Percentiles rank a stretch among this genome's conserved stretches.
Conservation (phyloP, 306 rosid species). For the Vigna angularis region DNA sequence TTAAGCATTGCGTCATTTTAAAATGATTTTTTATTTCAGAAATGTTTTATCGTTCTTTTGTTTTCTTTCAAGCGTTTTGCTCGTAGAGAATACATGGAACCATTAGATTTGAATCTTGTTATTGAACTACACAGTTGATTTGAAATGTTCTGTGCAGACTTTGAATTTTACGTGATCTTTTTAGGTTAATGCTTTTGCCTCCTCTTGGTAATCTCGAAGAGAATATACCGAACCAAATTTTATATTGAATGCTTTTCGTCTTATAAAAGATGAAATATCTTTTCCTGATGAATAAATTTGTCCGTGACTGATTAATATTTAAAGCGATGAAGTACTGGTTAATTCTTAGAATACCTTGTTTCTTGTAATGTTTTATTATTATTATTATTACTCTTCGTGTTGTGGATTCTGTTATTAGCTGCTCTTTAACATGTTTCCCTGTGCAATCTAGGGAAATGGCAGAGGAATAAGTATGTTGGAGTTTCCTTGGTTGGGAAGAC, state of each 20-base stretch:
- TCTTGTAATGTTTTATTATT: not conserved
- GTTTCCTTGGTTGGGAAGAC: conserved; percentile 97
- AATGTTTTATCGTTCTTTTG: too few species aligned
- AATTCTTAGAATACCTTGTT: not conserved
- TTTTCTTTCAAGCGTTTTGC: too few species aligned
- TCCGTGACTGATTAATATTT: not conserved
- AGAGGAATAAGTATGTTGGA: conserved; percentile 90
- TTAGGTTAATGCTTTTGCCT: not conserved
- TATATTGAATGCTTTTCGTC: not conserved
- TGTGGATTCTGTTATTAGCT: not conserved
- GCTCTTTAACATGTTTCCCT: not conserved
- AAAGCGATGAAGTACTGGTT: not conserved
- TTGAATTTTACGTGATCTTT: not conserved
- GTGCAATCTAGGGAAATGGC: conserved; percentile 81
- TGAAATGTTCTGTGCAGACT: not conserved
- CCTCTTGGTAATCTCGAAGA: not conserved
- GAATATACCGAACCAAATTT: not conserved
- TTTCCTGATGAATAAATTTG: not conserved
- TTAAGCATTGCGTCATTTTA: too few species aligned
- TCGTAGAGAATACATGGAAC: not conserved
- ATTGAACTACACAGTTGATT: not conserved
- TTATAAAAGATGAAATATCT: not conserved
- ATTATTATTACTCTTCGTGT: not conserved
- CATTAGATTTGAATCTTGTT: not conserved
- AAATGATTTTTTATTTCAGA: too few species aligned